These are phyloP conservation scores for Pseudogymnoascus sp. DNA, from an alignment of 2,329 filamentous ascomycete species.

Conservation along the genomic window DNA sequence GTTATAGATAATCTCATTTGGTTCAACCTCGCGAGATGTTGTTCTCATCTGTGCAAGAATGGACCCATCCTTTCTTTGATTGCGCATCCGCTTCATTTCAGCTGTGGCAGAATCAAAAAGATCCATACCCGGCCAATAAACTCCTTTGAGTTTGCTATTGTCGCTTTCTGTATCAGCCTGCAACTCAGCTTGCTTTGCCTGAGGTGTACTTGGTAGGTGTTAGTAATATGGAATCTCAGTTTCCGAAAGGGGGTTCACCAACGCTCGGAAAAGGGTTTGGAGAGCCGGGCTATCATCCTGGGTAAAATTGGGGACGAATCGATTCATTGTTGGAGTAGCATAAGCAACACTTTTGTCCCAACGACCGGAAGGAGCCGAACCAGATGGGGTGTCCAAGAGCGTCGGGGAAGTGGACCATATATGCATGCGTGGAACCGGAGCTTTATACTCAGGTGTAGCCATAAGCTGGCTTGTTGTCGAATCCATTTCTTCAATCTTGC, in stretches of 20 bases:
- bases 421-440: conserved; percentile 28
- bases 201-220: neutral
- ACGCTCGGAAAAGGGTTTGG: neutral
- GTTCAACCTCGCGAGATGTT: conserved; percentile 55
- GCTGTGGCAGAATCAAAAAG: conserved; percentile 73
- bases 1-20: conserved; percentile 58
- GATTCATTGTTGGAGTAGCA: conserved; percentile 24
- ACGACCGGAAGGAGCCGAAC: conserved; percentile 12
- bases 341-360: conserved; percentile 20
- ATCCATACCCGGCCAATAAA: conserved; percentile 70
- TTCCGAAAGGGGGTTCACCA: neutral
- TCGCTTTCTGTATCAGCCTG: neutral
- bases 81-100: conserved; percentile 64
- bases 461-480: neutral
- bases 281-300: conserved; percentile 11
- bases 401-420: conserved; percentile 19
- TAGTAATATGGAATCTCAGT: neutral
- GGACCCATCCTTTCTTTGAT: conserved; percentile 69
- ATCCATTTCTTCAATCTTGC: neutral
- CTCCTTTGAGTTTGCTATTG: conserved; percentile 50
- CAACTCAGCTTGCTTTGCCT: neutral
- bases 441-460: conserved; percentile 22
- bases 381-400: neutral
- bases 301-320: conserved; percentile 22
- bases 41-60: conserved; percentile 60